Evolutionary conservation across 768 basidiomycete genomes (phyloP), one percentile per base, ranked within the genome.

Genomic region (Termitomyces heimii): DNA sequence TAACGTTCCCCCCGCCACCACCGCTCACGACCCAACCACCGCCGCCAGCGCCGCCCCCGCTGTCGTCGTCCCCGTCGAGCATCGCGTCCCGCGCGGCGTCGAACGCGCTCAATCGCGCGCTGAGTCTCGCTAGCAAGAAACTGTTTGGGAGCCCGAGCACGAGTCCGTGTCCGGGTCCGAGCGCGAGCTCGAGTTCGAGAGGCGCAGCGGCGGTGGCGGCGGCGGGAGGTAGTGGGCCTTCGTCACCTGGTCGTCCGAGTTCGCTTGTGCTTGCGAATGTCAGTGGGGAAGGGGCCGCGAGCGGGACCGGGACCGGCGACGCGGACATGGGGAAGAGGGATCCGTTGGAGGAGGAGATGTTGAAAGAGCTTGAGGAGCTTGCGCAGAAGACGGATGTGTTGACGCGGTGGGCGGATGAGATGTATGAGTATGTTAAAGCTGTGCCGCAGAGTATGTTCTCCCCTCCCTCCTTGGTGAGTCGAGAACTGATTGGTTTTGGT

Each of bases 321-420:
- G n/a, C n/a, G n/a, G 42, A 35, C 24, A 18, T 8, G 5, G 20
- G 14, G 39, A 74, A 77, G 59, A 70, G 80, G 20, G 87, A 90
- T 64, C 87, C 86, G 1, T 74, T 89, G 62, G 94, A 97, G 63
- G 92, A 96, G 59, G 83, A 84, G 58, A 70, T 97, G n/a, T 73
- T 97, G n/a, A 82, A 77, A 2, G 70, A 74, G 20, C 74, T 98
- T 43, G 96, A 98, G 67, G 90, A 95, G 61, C 75, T 95, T 3
- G 96, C 95, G 34, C 92, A 97, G 78, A 99, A 98, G 80, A 96
- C 96, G 34, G 86, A 91, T 59, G 94, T 95, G 53, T 74, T 98
- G 57, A 89, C 90, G 56, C 88, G 90, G 59, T 96, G 94, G 84
- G 97, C 91, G 22, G 96, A 98, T 62, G 89, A 94, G 77, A 88